Conservation (phyloP, 345 rosid genomes). For the Camelina sativa region DNA sequence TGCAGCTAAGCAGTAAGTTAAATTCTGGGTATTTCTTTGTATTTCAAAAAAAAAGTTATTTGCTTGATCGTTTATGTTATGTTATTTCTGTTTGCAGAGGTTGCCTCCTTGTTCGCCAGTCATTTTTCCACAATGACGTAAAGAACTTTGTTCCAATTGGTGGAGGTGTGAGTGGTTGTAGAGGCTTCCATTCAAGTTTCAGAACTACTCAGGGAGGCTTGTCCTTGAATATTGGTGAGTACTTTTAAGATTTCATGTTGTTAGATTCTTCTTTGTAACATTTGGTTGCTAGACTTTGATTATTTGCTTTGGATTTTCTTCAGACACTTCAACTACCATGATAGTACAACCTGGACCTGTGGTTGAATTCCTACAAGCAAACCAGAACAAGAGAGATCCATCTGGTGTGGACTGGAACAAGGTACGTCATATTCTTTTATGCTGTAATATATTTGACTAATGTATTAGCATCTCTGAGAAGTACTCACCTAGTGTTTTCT, state of each 20-base stretch:
- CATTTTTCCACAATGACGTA: conserved; percentile 39
- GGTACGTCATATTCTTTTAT: conserved; percentile 31
- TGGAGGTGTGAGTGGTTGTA: conserved; percentile 43
- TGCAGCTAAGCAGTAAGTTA: conserved; percentile 85
- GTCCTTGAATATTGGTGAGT: conserved; percentile 46
- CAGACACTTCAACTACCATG: conserved; percentile 47
- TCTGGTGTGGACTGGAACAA: conserved; percentile 27
- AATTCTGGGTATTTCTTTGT: not conserved
- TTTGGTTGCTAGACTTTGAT: conserved; percentile 12
- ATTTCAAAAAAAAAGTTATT: not conserved
- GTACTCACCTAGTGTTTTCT: conserved; percentile 1
- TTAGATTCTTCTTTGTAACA: conserved; percentile 14
- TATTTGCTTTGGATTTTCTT: conserved; percentile 13
- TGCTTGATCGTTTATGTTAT: conserved; percentile 2
- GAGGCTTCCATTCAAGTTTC: conserved; percentile 49
- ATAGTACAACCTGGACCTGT: conserved; percentile 46
- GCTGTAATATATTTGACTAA: not conserved
- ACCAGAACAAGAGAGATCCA: conserved; percentile 38
- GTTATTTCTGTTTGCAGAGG: conserved; percentile 57
- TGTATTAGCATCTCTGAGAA: conserved; percentile 14
- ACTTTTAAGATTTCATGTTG: not conserved
- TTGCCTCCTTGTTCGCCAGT: conserved; percentile 60
- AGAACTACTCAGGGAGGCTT: conserved; percentile 49
- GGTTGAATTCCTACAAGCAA: conserved; percentile 35
- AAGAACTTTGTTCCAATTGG: conserved; percentile 30